Percentiles rank a stretch among this genome's conserved stretches.
These are phyloP conservation scores for Fraxinus pennsylvanica DNA, from an alignment of 257 asterid genomes.

Conservation along the genomic window DNA sequence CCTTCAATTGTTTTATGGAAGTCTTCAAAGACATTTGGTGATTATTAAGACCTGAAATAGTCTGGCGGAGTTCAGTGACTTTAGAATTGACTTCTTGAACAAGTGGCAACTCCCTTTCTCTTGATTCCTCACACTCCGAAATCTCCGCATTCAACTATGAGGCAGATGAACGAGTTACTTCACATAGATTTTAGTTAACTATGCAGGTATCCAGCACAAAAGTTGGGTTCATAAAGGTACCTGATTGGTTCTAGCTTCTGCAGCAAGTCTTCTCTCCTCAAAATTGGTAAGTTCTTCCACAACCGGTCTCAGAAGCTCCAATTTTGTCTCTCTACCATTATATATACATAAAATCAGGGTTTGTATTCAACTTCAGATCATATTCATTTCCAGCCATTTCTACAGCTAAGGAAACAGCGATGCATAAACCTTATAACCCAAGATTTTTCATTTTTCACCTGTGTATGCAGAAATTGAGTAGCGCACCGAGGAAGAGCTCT, in stretches of 20 bases:
- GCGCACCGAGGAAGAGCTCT: constrained; percentile 65
- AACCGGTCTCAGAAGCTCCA: constrained; percentile 46
- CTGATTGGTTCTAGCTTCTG: constrained; percentile 60
- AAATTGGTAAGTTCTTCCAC: constrained; percentile 54
- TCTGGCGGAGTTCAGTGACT: constrained; percentile 64
- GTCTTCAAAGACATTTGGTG: constrained; percentile 70
- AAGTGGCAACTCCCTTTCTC: constrained; percentile 65
- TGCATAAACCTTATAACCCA: not conserved
- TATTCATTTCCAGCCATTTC: not conserved
- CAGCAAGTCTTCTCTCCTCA: constrained; percentile 48
- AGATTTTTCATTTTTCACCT: constrained; percentile 39
- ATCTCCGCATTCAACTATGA: constrained; percentile 66
- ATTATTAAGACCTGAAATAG: constrained; percentile 68
- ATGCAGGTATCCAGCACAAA: constrained; percentile 10
- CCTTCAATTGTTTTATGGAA: constrained; percentile 61
- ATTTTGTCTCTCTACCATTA: constrained; percentile 47
- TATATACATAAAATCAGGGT: not conserved
- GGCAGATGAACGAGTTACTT: constrained; percentile 20
- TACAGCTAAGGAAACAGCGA: not conserved
- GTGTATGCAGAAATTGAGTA: constrained; percentile 74
- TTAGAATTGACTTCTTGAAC: constrained; percentile 63
- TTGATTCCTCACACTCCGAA: constrained; percentile 48
- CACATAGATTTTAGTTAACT: not conserved
- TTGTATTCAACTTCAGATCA: not conserved
- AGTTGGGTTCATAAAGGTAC: constrained; percentile 35